A percentile compares a stretch with the other conserved stretches of the same genome.
These are phyloP conservation scores for Erythrobasidium yunnanense DNA, from an alignment of 768 basidiomycete genomes.

Conservation along the genomic window DNA sequence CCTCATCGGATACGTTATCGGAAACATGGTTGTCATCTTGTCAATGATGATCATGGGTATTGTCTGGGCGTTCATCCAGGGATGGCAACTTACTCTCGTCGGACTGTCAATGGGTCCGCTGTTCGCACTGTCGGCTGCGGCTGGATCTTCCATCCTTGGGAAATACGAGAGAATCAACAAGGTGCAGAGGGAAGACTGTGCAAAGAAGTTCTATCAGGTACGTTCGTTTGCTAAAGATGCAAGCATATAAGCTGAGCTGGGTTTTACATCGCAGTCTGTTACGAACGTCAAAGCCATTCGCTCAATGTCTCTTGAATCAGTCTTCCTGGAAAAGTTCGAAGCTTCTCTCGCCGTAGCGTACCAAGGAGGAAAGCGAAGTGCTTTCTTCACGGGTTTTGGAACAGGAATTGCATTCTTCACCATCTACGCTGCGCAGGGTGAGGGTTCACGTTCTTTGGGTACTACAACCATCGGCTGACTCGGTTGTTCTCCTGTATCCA, in stretches of 20 bases:
- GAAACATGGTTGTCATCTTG: slow-evolving; percentile 59
- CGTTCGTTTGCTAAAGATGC: slow-evolving; percentile 39
- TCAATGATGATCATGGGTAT: slow-evolving; percentile 76
- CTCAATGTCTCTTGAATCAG: slow-evolving; percentile 67
- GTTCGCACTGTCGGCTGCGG: slow-evolving; percentile 61
- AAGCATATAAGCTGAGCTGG: neutral
- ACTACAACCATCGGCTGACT: neutral
- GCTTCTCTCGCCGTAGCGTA: slow-evolving; percentile 54
- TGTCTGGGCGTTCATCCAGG: slow-evolving; percentile 72
- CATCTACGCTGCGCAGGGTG: slow-evolving; percentile 70
- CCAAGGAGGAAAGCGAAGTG: slow-evolving; percentile 61
- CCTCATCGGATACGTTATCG: slow-evolving; percentile 61
- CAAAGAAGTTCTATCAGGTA: slow-evolving; percentile 73
- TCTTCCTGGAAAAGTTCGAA: slow-evolving; percentile 63
- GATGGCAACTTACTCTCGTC: slow-evolving; percentile 87
- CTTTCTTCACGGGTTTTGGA: slow-evolving; percentile 74
- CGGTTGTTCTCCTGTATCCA: slow-evolving; percentile 31
- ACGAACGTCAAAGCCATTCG: slow-evolving; percentile 76
- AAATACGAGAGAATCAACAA: slow-evolving; percentile 70
- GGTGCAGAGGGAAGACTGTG: slow-evolving; percentile 70
- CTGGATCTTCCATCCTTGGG: slow-evolving; percentile 62
- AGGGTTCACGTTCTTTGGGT: slow-evolving; percentile 18
- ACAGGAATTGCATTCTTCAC: slow-evolving; percentile 68
- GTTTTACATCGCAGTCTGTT: slow-evolving; percentile 49
- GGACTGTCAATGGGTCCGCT: slow-evolving; percentile 78